Base-by-base conservation (phyloP, 495 filamentous ascomycete genomes). In the Opeltia flavorubescens region DNA sequence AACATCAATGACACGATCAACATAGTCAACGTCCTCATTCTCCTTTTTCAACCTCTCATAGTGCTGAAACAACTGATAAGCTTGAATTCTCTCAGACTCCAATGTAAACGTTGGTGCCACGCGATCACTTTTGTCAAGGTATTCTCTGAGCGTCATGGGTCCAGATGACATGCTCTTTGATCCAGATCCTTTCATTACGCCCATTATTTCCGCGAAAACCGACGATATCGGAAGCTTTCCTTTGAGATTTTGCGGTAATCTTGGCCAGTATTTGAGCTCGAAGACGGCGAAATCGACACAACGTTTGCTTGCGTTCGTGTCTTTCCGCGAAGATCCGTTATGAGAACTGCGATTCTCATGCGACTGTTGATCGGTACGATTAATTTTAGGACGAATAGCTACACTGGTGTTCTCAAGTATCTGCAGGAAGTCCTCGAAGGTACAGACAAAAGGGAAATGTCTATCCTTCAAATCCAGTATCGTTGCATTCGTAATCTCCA, bases 161-260 rank as follows among this genome's bases (percentile, higher is more conserved):
- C 17, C 33, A 12, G 70, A 46, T 2, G 48, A 47, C 15, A 52
- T 38, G 0, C 44, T 44, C 2, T 46, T 50, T 0, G 34, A 53
- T 0, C 46, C 38, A 0, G 61, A 68, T 7, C 67, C 67, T 46
- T 70, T 67, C 30, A 70, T 63, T 0, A 65, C 58, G 25, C 67
- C 66, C 62, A 70, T 61, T 5, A 70, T 71, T 21, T 71, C 67
- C 0, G 62, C 56, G 42, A 70, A 70, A 3, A 65, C 60, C 6
- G 68, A 57, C 18, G 62, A 55, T 0, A 43, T 30, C 6, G 64
- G 48, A 4, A 60, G 46, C 9, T 44, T 41, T 24, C 49, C 42
- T 2, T 24, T 58, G 1, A 57, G 15, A 1, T 3, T 15, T 1
- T 29, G 26, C 0, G 59, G 48, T 0, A 70, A 50, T 4, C 31